Evolutionary conservation across 1,284 basidiomycete species (phyloP).

Genomic region (Trametes polyzona): DNA sequence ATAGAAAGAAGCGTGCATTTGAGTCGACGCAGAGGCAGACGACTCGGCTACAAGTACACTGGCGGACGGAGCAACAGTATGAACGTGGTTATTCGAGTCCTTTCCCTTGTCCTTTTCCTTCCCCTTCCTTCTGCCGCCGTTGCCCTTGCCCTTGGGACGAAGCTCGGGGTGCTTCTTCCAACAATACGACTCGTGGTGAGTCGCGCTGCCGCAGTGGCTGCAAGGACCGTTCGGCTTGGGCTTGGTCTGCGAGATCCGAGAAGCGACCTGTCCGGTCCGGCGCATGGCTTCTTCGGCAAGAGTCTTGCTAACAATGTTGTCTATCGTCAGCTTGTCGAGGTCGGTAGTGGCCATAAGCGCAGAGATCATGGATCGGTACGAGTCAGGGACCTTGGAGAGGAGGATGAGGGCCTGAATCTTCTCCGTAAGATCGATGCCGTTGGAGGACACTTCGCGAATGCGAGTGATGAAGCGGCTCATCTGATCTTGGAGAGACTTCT

Average conservation of each 20-base stretch:
- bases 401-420: not conserved
- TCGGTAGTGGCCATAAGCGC: not conserved
- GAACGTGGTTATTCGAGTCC: not conserved
- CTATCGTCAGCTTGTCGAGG: not conserved
- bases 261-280: too few relatives aligned
- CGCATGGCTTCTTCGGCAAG: too few relatives aligned
- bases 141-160: too few relatives aligned
- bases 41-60: constrained; percentile 2
- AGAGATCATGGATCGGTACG: constrained; percentile 1
- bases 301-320: too few relatives aligned
- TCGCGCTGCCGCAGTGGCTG: not conserved
- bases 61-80: too few relatives aligned
- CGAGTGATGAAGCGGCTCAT: not conserved
- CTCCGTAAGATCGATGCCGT: not conserved
- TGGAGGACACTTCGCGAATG: not conserved
- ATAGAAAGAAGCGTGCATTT: constrained; percentile 4
- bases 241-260: not conserved
- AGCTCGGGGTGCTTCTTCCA: too few relatives aligned
- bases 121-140: too few relatives aligned
- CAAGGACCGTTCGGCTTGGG: not conserved
- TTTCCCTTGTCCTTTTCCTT: constrained; percentile 7
- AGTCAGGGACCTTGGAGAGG: not conserved
- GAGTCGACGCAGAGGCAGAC: too few relatives aligned
- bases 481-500: not conserved
- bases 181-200: too few relatives aligned